Percentiles rank a stretch among this genome's conserved stretches.
Conservation (phyloP, 805 yeast genomes). For the Lipomyces starkeyi region DNA sequence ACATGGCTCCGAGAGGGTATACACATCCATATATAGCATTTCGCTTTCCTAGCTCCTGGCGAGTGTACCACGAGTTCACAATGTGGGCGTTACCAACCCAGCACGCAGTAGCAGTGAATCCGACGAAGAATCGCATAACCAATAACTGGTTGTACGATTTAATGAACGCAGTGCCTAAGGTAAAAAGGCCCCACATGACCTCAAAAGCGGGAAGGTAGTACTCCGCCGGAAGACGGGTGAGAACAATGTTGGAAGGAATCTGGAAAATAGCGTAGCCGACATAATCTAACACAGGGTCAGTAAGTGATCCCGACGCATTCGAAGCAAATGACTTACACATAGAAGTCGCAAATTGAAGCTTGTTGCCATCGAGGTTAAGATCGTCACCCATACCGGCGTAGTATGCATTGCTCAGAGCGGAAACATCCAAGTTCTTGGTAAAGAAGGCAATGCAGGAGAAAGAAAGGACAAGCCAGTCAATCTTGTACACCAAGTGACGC, state of each 20-base stretch:
- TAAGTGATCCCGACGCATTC: not conserved
- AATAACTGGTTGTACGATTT: conserved; percentile 44
- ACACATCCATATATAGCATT: conserved; percentile 65
- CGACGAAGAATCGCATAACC: conserved; percentile 51
- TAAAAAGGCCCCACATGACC: conserved; percentile 50
- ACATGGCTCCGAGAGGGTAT: conserved; percentile 65
- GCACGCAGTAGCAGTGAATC: conserved; percentile 53
- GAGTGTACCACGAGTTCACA: conserved; percentile 58
- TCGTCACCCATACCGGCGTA: conserved; percentile 67
- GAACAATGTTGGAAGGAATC: conserved; percentile 48
- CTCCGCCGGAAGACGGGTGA: conserved; percentile 46
- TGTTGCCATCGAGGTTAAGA: conserved; percentile 64
- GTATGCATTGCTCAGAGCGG: conserved; percentile 68
- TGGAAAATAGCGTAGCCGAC: conserved; percentile 49
- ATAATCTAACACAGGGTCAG: conserved; percentile 25
- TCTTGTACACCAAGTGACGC: conserved; percentile 55
- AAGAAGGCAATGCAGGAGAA: conserved; percentile 68
- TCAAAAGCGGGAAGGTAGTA: conserved; percentile 48
- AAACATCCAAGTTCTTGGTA: conserved; percentile 68
- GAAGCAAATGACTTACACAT: conserved; percentile 48
- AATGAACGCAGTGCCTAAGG: conserved; percentile 43
- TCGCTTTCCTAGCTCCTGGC: conserved; percentile 64
- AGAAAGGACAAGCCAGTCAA: conserved; percentile 61
- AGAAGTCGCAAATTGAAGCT: conserved; percentile 57
- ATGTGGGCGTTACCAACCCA: conserved; percentile 52